These are phyloP conservation scores for Pestalotiopsis sp. DNA, from an alignment of 2,329 filamentous ascomycete genomes.

Conservation along the genomic window DNA sequence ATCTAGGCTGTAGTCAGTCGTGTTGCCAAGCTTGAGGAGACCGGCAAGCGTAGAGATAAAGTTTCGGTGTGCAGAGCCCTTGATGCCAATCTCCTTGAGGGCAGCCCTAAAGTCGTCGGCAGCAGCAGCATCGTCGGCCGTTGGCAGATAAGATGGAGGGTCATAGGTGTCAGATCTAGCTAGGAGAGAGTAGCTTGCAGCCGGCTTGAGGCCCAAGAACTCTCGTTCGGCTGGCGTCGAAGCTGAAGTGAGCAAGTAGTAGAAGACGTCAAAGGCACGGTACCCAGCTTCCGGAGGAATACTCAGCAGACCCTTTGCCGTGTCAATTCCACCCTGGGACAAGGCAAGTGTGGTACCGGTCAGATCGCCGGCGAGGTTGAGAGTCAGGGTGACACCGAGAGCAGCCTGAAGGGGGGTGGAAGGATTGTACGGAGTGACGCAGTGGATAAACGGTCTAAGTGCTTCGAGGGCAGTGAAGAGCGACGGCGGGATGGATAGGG, in stretches of 20 bases:
- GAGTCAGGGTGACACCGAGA: constrained; percentile 76
- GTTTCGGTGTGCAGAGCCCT: constrained; percentile 77
- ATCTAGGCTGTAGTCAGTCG: constrained; percentile 80
- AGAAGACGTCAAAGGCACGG: constrained; percentile 96
- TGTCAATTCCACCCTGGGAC: constrained; percentile 87
- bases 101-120: constrained; percentile 90
- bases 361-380: constrained; percentile 79
- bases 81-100: constrained; percentile 90
- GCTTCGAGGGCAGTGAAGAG: constrained; percentile 79
- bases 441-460: constrained; percentile 81
- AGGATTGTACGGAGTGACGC: constrained; percentile 87
- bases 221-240: constrained; percentile 88
- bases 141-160: constrained; percentile 85
- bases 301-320: constrained; percentile 73
- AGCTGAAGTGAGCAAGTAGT: constrained; percentile 90
- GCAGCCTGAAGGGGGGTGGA: constrained; percentile 78
- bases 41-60: constrained; percentile 85
- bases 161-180: constrained; percentile 82
- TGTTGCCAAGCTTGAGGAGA: constrained; percentile 88
- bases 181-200: constrained; percentile 76
- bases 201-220: constrained; percentile 76
- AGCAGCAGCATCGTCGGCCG: constrained; percentile 86
- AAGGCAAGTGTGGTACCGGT: constrained; percentile 74
- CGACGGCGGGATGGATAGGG: constrained; percentile 72
- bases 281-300: constrained; percentile 79